Percentiles rank a stretch among this genome's conserved stretches.
Conservation (phyloP, 2,329 filamentous ascomycete genomes). For the Botrytis byssoidea region DNA sequence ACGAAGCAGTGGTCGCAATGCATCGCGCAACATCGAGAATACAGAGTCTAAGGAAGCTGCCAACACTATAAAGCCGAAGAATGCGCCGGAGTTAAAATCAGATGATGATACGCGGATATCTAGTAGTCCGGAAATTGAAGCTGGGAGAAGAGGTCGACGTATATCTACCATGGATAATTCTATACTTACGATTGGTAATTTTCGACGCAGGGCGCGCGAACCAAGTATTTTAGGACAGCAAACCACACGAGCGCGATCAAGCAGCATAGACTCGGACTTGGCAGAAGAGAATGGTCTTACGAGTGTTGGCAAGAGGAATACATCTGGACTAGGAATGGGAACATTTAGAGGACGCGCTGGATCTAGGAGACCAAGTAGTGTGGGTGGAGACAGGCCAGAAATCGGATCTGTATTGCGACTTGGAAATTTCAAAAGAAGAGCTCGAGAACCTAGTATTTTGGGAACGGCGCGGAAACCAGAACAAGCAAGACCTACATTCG, state of each 20-base stretch:
- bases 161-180: conserved; percentile 39
- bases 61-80: conserved; percentile 6
- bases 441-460: conserved; percentile 61
- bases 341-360: conserved; percentile 35
- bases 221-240: conserved; percentile 35
- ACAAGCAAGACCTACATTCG: conserved; percentile 42
- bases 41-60: background rate
- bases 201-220: conserved; percentile 58
- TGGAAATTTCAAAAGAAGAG: conserved; percentile 56
- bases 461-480: conserved; percentile 42
- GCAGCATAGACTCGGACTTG: conserved; percentile 38
- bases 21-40: conserved; percentile 9
- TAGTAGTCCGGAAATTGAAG: conserved; percentile 36
- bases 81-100: conserved; percentile 2
- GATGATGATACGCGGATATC: conserved; percentile 24
- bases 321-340: conserved; percentile 33
- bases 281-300: conserved; percentile 34
- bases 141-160: conserved; percentile 33
- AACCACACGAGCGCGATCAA: conserved; percentile 33
- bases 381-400: conserved; percentile 32
- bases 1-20: conserved; percentile 1
- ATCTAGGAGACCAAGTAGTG: conserved; percentile 31
- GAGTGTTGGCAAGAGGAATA: conserved; percentile 34
- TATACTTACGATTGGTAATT: conserved; percentile 50
- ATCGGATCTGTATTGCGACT: conserved; percentile 49